A percentile compares a stretch with the other conserved stretches of the same genome.
These are phyloP conservation scores for Phytophthora rubi DNA, from an alignment of 352 stramenopile genomes.

Conservation along the genomic window DNA sequence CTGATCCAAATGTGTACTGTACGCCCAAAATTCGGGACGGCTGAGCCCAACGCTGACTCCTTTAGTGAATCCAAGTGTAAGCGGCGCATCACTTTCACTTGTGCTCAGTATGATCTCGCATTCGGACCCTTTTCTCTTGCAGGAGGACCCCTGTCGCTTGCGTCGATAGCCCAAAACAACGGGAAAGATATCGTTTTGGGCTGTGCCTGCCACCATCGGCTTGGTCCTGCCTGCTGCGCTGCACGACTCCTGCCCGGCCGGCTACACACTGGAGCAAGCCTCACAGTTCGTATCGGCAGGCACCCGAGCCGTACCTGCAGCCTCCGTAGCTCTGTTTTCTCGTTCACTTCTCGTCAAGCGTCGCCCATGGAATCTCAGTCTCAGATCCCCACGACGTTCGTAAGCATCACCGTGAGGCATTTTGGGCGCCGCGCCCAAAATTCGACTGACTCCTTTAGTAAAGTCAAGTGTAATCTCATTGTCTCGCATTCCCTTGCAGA, in stretches of 20 bases:
- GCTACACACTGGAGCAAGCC: too few species aligned
- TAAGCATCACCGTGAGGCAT: too few species aligned
- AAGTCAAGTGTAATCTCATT: too few species aligned
- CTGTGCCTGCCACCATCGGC: not conserved
- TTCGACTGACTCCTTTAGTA: too few species aligned
- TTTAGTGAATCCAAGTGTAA: conserved; percentile 10
- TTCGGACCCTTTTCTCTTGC: conserved; percentile 28
- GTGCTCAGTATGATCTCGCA: not conserved
- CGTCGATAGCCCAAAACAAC: conserved; percentile 20
- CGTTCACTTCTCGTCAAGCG: too few species aligned
- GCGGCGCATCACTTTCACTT: not conserved
- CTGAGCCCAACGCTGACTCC: conserved; percentile 17
- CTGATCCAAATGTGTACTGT: not conserved
- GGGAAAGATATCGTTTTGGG: not conserved
- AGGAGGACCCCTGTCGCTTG: conserved; percentile 26
- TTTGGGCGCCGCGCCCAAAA: too few species aligned
- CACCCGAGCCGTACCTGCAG: too few species aligned
- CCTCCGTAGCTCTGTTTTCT: too few species aligned
- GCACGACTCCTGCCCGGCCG: too few species aligned
- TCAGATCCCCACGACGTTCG: too few species aligned
- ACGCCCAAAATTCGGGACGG: conserved; percentile 10
- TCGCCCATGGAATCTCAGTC: too few species aligned
- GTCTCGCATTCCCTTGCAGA: not conserved
- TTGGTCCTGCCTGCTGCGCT: not conserved
- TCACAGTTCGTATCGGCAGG: too few species aligned